These are phyloP conservation scores for Fusarium veterinarium DNA, from an alignment of 2,329 filamentous ascomycete species.

Conservation along the genomic window DNA sequence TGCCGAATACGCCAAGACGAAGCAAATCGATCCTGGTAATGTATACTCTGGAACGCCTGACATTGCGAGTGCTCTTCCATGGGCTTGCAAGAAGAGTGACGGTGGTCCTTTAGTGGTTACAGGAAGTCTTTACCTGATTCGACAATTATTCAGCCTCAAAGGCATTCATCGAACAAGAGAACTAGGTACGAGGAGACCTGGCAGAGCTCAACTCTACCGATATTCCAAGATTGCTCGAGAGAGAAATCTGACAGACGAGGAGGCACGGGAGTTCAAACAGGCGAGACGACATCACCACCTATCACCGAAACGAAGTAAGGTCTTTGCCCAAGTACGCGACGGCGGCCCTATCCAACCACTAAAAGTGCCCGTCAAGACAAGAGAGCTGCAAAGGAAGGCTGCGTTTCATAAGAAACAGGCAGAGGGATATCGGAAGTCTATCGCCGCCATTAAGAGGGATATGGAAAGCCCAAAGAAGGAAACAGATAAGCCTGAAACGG, in stretches of 20 bases:
- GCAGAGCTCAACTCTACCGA: slow-evolving; percentile 49
- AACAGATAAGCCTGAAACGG: not conserved
- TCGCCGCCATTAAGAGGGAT: slow-evolving; percentile 29
- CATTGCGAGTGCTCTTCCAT: slow-evolving; percentile 48
- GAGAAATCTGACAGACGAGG: slow-evolving; percentile 48
- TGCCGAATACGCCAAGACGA: slow-evolving; percentile 42
- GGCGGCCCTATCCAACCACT: slow-evolving; percentile 31
- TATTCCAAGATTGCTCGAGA: slow-evolving; percentile 47
- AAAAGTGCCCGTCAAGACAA: slow-evolving; percentile 36
- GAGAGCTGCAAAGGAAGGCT: slow-evolving; percentile 44
- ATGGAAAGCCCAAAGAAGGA: not conserved
- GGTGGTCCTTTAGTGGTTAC: slow-evolving; percentile 53
- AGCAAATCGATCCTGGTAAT: slow-evolving; percentile 44
- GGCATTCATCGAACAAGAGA: slow-evolving; percentile 46
- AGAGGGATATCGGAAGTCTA: slow-evolving; percentile 45
- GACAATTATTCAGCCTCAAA: slow-evolving; percentile 49
- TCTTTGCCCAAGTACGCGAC: slow-evolving; percentile 34
- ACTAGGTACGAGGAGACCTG: slow-evolving; percentile 48
- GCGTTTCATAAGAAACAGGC: slow-evolving; percentile 48
- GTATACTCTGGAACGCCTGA: slow-evolving; percentile 48
- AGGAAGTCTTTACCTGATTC: slow-evolving; percentile 56
- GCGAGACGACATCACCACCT: slow-evolving; percentile 49
- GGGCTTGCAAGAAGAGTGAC: slow-evolving; percentile 51
- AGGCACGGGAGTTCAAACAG: slow-evolving; percentile 50
- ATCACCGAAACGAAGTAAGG: slow-evolving; percentile 44